A percentile compares a stretch with the other conserved stretches of the same genome.
These are phyloP conservation scores for Neoboletus brunneissimus DNA, from an alignment of 768 basidiomycete species.

Conservation along the genomic window DNA sequence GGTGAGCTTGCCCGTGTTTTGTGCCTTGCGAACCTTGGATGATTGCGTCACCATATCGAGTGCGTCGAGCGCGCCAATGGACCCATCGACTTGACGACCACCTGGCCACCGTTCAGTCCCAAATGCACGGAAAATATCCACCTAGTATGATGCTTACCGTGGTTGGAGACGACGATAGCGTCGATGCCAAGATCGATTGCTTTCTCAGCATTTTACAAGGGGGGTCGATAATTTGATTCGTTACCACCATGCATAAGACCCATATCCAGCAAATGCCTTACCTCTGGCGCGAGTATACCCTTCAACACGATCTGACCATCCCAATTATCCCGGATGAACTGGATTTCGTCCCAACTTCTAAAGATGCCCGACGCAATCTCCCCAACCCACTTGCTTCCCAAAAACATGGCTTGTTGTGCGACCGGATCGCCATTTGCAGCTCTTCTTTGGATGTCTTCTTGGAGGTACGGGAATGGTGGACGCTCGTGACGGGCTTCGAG, in stretches of 20 bases:
- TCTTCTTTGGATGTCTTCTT: conserved; percentile 24
- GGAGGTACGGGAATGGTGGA: conserved; percentile 36
- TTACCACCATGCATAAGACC: neutral
- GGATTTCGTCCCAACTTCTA: conserved; percentile 45
- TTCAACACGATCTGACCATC: conserved; percentile 49
- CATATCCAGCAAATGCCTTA: neutral
- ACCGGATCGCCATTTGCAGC: conserved; percentile 32
- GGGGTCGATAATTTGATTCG: neutral
- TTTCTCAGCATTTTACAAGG: conserved; percentile 44
- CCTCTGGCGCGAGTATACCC: conserved; percentile 36
- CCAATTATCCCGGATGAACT: conserved; percentile 45
- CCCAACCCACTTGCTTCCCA: conserved; percentile 39
- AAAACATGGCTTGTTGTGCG: conserved; percentile 24
- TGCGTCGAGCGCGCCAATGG: conserved; percentile 67
- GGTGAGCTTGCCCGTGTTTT: conserved; percentile 57
- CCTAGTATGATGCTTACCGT: conserved; percentile 43
- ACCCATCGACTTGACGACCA: conserved; percentile 76
- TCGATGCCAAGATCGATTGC: conserved; percentile 63
- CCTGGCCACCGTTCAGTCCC: conserved; percentile 37
- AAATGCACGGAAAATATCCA: neutral
- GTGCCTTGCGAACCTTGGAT: conserved; percentile 52
- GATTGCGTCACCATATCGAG: conserved; percentile 69
- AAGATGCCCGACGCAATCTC: conserved; percentile 41
- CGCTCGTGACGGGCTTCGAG: conserved; percentile 29
- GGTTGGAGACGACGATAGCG: conserved; percentile 80